Evolutionary conservation across 1,139 yeast species (phyloP).

Genomic region (Blastobotrys niveus): DNA sequence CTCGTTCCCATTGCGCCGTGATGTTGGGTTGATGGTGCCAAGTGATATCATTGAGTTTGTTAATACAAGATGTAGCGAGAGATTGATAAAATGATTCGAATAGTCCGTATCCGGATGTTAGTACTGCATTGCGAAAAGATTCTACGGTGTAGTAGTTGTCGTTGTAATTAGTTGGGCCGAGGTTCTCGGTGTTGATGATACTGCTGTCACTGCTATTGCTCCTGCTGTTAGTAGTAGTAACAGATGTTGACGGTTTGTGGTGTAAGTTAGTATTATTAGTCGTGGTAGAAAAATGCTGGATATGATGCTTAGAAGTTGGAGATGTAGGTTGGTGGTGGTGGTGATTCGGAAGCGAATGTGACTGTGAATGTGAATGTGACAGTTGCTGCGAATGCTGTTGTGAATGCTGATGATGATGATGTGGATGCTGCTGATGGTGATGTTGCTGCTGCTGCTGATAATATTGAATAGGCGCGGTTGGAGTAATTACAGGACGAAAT

Average conservation of each 20-base stretch:
- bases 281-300: not conserved
- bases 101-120: conserved; percentile 8
- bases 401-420: not conserved
- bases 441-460: not conserved
- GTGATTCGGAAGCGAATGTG: not conserved
- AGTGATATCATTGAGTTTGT: conserved; percentile 8
- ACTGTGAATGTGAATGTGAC: not conserved
- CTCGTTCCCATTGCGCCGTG: conserved; percentile 5
- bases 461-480: too few relatives aligned
- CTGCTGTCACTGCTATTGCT: not conserved
- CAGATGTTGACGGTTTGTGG: too few relatives aligned
- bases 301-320: not conserved
- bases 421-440: not conserved
- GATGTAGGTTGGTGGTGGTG: not conserved
- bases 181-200: not conserved
- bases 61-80: conserved; percentile 3
- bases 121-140: conserved; percentile 7
- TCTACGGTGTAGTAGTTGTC: conserved; percentile 9
- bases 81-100: conserved; percentile 9
- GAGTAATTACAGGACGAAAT: not conserved
- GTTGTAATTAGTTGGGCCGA: not conserved
- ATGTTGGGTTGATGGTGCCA: conserved; percentile 9
- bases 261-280: too few relatives aligned
- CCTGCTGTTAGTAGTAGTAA: too few relatives aligned
- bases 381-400: not conserved